Conservation (phyloP, 768 basidiomycete genomes). For the Amanita phalloides region DNA sequence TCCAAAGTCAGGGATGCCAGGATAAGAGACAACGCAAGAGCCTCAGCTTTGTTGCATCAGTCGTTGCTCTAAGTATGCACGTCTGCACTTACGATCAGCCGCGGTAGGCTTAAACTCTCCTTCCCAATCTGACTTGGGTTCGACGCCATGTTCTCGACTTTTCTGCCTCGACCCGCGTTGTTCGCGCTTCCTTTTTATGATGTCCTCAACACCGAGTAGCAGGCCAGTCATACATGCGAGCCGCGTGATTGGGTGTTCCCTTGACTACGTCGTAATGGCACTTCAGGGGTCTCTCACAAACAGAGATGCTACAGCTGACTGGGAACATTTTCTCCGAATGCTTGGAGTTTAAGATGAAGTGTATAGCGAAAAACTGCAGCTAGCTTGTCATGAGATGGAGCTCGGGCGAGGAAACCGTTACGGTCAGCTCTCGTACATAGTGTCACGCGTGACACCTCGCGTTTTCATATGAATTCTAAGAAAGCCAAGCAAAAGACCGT, state of each 20-base stretch:
- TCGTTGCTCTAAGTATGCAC: not conserved
- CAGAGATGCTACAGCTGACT: constrained; percentile 21
- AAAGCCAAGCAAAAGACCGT: constrained; percentile 1
- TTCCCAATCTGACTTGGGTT: constrained; percentile 41
- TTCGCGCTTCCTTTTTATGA: constrained; percentile 20
- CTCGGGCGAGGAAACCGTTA: constrained; percentile 40
- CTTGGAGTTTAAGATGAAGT: constrained; percentile 38
- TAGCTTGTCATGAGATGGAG: constrained; percentile 33
- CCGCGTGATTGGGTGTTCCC: constrained; percentile 52
- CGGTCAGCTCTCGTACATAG: constrained; percentile 28
- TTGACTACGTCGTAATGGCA: constrained; percentile 34
- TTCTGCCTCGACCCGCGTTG: constrained; percentile 21
- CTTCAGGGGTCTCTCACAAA: constrained; percentile 28
- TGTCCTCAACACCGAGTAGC: constrained; percentile 52
- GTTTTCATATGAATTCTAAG: not conserved
- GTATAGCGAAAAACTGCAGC: constrained; percentile 51
- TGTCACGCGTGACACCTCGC: not conserved
- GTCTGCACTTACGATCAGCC: not conserved
- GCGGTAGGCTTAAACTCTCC: constrained; percentile 52
- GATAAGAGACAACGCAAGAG: constrained; percentile 40
- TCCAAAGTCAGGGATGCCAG: constrained; percentile 33
- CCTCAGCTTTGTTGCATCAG: constrained; percentile 20
- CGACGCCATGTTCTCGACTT: constrained; percentile 37
- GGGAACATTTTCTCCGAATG: constrained; percentile 22
- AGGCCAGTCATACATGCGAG: constrained; percentile 57